phyloP scores from a whole-genome alignment of 176 grass and related monocot species.

The Bolboschoenus planiculmis region DNA sequence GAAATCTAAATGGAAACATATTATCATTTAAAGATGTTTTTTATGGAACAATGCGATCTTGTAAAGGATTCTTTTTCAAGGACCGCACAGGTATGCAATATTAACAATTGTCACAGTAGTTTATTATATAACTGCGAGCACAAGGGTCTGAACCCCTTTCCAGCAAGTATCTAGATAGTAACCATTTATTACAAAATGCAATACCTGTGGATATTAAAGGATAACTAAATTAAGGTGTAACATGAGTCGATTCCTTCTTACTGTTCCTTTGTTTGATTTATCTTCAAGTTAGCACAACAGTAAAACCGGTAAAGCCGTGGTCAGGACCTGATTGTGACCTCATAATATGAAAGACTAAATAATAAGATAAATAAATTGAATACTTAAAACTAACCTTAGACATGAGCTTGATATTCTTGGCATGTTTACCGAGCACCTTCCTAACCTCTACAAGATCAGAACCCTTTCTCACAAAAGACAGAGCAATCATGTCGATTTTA shows the following conservation, averaged over 20 bases:
- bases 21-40: not conserved
- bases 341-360: conserved; percentile 15
- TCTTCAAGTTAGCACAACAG: not conserved
- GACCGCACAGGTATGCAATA: not conserved
- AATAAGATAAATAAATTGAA: not conserved
- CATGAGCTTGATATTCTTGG: conserved; percentile 69
- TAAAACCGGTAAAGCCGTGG: not conserved
- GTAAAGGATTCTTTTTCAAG: not conserved
- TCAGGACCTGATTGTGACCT: not conserved
- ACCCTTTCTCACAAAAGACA: conserved; percentile 78
- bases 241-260: not conserved
- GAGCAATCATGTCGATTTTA: conserved; percentile 79
- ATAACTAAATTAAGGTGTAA: not conserved
- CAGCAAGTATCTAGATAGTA: not conserved
- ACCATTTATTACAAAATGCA: not conserved
- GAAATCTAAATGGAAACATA: not conserved
- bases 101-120: not conserved
- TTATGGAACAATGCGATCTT: not conserved
- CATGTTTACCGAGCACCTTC: conserved; percentile 58
- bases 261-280: not conserved
- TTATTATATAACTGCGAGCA: not conserved
- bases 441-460: conserved; percentile 71
- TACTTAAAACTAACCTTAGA: conserved; percentile 60
- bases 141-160: not conserved
- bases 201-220: not conserved